phyloP scores from a whole-genome alignment of 768 basidiomycete genomes.

The Boletus rex-veris region DNA sequence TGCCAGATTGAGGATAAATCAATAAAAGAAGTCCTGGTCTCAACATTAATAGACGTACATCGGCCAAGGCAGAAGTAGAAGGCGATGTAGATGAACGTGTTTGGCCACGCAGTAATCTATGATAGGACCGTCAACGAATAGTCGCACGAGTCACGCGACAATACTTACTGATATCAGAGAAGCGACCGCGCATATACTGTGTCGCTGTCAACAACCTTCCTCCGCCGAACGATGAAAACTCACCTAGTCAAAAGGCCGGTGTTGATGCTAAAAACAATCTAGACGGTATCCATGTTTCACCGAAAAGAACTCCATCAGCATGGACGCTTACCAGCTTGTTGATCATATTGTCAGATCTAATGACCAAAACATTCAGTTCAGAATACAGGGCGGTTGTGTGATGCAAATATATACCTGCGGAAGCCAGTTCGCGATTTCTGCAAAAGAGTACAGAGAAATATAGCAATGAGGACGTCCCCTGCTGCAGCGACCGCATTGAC shows the following conservation, averaged over 20 bases:
- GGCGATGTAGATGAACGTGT: slow-evolving; percentile 58
- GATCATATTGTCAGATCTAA: slow-evolving; percentile 51
- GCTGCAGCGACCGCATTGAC: slow-evolving; percentile 54
- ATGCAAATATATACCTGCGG: slow-evolving; percentile 33
- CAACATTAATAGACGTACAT: slow-evolving; percentile 36
- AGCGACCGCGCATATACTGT: slow-evolving; percentile 51
- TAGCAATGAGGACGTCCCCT: slow-evolving; percentile 51
- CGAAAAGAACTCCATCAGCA: neutral
- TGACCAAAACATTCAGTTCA: neutral
- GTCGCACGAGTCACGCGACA: neutral
- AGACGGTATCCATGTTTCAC: neutral
- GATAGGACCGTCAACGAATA: neutral
- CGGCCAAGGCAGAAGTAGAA: slow-evolving; percentile 66
- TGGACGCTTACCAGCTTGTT: slow-evolving; percentile 37
- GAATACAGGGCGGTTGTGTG: neutral
- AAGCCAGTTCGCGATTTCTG: slow-evolving; percentile 53
- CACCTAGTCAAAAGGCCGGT: slow-evolving; percentile 31
- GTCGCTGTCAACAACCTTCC: neutral
- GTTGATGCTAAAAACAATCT: slow-evolving; percentile 56
- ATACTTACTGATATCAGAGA: slow-evolving; percentile 50
- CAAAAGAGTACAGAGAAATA: slow-evolving; percentile 43
- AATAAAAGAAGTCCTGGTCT: neutral
- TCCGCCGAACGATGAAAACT: neutral
- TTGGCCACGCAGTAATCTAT: slow-evolving; percentile 49
- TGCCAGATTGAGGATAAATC: slow-evolving; percentile 16